Percentiles rank a stretch among this genome's conserved stretches.
phyloP scores from a whole-genome alignment of 148 eudicot species.

The Fagopyrum tataricum region DNA sequence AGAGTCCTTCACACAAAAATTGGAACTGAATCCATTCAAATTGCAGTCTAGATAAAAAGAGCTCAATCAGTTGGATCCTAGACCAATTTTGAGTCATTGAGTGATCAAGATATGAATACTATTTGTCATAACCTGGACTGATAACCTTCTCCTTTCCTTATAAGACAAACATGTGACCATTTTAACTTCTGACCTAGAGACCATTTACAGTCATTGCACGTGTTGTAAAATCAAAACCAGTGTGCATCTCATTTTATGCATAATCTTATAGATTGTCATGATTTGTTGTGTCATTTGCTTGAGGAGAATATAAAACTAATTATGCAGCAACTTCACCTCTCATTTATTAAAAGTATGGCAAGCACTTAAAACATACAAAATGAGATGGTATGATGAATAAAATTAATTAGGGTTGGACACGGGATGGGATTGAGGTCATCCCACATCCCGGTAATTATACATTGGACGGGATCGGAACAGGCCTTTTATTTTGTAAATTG shows the following conservation, averaged over 20 bases:
- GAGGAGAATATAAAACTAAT: background rate
- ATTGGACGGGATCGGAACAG: no score
- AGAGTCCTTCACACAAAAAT: background rate
- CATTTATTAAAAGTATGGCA: background rate
- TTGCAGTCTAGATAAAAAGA: background rate
- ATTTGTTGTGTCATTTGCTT: background rate
- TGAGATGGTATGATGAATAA: background rate
- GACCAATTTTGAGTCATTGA: background rate
- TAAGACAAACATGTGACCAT: background rate
- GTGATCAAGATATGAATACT: background rate
- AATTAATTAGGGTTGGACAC: no score
- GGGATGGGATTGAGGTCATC: no score
- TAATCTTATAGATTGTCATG: background rate
- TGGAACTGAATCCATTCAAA: background rate
- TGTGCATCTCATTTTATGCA: background rate
- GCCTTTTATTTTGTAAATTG: no score
- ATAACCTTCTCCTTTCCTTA: no score
- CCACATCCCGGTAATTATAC: no score
- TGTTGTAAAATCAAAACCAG: background rate
- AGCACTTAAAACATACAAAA: background rate
- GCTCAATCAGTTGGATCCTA: background rate
- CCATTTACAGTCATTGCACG: background rate
- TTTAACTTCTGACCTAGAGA: background rate
- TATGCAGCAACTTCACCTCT: background rate
- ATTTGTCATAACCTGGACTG: background rate